Evolutionary conservation across 352 stramenopile species (phyloP), one percentile per base, ranked within the genome.

Genomic region (Phytophthora pseudosyringae): DNA sequence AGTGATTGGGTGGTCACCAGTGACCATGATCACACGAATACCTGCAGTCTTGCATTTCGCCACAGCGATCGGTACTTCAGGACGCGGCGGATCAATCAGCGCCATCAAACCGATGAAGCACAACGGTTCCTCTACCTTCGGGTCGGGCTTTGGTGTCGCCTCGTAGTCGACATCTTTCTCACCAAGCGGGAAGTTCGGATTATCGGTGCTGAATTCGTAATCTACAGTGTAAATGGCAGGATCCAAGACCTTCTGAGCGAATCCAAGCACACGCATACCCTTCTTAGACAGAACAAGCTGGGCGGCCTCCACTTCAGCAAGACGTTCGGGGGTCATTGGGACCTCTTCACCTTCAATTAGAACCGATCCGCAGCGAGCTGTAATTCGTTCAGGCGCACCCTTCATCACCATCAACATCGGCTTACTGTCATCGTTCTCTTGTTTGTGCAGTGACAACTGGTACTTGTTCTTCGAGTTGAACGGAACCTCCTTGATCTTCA

Each of bases 101-200:
- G 95, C 94, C 79, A 98, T 98, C 51, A 99, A 74, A 40, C 96
- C 97, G 59, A 99, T 90, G 48, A 99, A 99, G 32, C 89, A 96
- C 45, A 88, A 64, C 1, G 62, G 73, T 61, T 91, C 83, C 76
- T 84, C 89, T 55, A 75, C 92, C 54, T 90, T 97, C 72, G 68
- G 73, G 62, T 86, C 73, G 18, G 76, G 83, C 67, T 83, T 96
- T 36, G 73, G 90, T 21, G 77, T 83, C 4, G 66, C 44, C 3
- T 89, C 78, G 41, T 92, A 91, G 59, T 93, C 86, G 9, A 91
- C 88, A 59, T 96, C 90, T 66, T 89, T 89, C 51, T 93, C 84
- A 13, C 94, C 85, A 43, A 89, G 73, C 3, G 86, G 79, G 64
- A 93, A 95, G 83, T 98, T 86, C 47, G 80, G 79, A 83, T 87